Base-by-base conservation (phyloP, 345 rosid species). In the Populus deltoides region DNA sequence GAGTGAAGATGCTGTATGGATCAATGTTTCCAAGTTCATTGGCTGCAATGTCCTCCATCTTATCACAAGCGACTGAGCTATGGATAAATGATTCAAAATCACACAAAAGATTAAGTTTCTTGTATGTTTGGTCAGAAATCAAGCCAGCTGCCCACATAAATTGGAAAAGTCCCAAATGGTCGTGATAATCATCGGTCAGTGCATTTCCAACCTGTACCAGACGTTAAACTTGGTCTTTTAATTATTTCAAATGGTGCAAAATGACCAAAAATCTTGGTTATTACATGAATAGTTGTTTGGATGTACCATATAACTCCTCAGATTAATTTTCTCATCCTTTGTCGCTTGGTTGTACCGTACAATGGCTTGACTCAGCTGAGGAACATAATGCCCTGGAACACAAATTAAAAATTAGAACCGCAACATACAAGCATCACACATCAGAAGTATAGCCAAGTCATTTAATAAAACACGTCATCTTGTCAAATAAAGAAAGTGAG, bases 251-350 rank as follows among this genome's bases (percentile, higher is more conserved):
- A 36, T 24, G 43, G 69, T 31, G 35, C 65, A 70, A 4, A 27
- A 73, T 62, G 31, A 24, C 22, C 27, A 63, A 25, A 36, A 62
- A 68, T 15, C 4, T 39, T 17, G 39, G 51, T 35, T 24, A n/a
- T 63, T 73, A 27, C 24, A 51, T 73, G 81, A 12, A 75, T 38
- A 66, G 63, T 10, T 55, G 22, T 12, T 35, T 67, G 33, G 24
- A 55, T 67, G 65, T 81, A 95, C 99, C 99, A 95, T 93, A 82
- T 87, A 95, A 77, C 99, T 97, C 89, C 86, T 95, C 67, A 95
- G 84, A 85, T 95, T 92, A 73, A 95, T 90, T 76, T 77, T 74
- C 72, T 73, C 83, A 27, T 75, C 77, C 16, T 79, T 83, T 71
- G 80, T 82, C 78, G 81, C 89, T 72, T 24, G 68, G 87, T 93